phyloP scores from a whole-genome alignment of 208 protist species.

The Trypanosoma scelopori region DNA sequence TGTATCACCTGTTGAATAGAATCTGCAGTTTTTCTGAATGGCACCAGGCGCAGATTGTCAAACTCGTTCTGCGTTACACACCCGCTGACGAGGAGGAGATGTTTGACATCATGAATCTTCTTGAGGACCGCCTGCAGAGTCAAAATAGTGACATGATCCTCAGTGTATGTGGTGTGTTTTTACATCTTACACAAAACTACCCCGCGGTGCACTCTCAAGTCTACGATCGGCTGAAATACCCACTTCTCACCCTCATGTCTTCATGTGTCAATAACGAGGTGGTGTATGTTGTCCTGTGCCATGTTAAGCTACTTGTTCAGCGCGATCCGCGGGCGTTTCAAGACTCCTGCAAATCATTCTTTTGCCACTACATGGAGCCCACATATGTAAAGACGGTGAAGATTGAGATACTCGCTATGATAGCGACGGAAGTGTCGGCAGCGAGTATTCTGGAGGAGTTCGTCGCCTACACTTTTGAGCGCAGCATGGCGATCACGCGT shows the following conservation, averaged over 20 bases:
- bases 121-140: conserved; percentile 88
- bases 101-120: conserved; percentile 92
- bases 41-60: conserved; percentile 82
- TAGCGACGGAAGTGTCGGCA: conserved; percentile 54
- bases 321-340: conserved; percentile 68
- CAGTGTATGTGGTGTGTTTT: conserved; percentile 75
- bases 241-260: conserved; percentile 79
- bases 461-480: conserved; percentile 49
- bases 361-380: conserved; percentile 71
- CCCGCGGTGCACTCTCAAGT: conserved; percentile 78
- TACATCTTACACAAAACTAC: conserved; percentile 86
- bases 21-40: conserved; percentile 85
- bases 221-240: conserved; percentile 63
- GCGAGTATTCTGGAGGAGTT: conserved; percentile 76
- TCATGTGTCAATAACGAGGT: conserved; percentile 53
- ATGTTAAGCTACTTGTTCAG: conserved; percentile 78
- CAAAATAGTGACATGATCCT: conserved; percentile 90
- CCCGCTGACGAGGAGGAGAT: conserved; percentile 82
- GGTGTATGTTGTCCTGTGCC: conserved; percentile 70
- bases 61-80: conserved; percentile 58
- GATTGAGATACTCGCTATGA: conserved; percentile 71
- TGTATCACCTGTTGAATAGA: conserved; percentile 82
- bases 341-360: conserved; percentile 55
- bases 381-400: conserved; percentile 84
- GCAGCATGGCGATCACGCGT: conserved; percentile 23